Evolutionary conservation across 23 red algal species (phyloP).

Genomic region (Agarophyton chilense): DNA sequence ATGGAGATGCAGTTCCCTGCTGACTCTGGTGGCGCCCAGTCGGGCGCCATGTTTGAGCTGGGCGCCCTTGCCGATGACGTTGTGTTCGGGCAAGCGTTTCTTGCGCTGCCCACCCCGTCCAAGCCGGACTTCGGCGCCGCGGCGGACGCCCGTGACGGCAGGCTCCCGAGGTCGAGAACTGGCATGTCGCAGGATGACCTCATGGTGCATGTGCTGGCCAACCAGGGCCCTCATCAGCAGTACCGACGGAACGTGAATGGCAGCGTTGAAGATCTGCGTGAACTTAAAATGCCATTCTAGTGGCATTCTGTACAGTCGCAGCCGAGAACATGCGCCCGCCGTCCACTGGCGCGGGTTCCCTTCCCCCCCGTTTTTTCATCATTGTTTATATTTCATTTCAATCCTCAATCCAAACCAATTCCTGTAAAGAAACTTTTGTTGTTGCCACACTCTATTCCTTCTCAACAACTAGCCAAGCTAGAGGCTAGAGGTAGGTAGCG

Average conservation of each 20-base stretch:
- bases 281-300: slow-evolving; percentile 45
- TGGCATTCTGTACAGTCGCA: slow-evolving; percentile 9
- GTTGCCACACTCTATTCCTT: too few species aligned
- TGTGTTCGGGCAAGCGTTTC: slow-evolving; percentile 6
- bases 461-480: too few species aligned
- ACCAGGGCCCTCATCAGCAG: slow-evolving; percentile 1
- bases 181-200: slow-evolving; percentile 60
- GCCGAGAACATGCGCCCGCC: background rate
- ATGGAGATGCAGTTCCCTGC: slow-evolving; percentile 70
- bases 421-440: slow-evolving; percentile 29
- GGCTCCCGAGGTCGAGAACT: slow-evolving; percentile 31
- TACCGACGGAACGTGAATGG: slow-evolving; percentile 58
- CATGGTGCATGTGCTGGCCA: slow-evolving; percentile 48
- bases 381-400: too few species aligned
- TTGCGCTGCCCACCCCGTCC: background rate
- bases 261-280: slow-evolving; percentile 62
- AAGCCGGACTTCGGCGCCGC: background rate
- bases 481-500: too few species aligned
- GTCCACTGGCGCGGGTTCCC: background rate
- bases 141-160: slow-evolving; percentile 7
- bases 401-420: too few species aligned
- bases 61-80: slow-evolving; percentile 47
- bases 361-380: background rate
- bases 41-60: slow-evolving; percentile 34
- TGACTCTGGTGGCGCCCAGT: background rate